Conservation (phyloP, 164 flowering plant species). For the Umbilicus rupestris region DNA sequence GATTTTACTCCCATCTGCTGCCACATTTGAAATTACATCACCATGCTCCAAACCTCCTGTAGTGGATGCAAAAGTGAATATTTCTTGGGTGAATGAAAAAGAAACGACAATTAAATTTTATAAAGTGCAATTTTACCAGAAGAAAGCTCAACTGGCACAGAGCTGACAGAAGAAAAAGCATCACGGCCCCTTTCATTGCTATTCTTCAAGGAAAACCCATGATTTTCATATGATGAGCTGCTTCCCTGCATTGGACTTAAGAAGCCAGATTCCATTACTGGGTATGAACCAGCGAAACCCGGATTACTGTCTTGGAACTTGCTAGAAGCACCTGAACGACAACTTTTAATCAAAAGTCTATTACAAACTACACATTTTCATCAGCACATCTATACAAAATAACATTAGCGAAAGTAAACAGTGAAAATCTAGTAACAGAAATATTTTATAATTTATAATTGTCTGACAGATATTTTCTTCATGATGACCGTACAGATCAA, state of each 20-base stretch:
- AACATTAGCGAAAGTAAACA: no score
- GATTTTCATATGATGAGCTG: conserved; percentile 28
- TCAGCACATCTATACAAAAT: neutral
- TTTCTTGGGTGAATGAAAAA: conserved; percentile 1
- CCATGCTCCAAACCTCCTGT: conserved; percentile 44
- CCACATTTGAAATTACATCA: conserved; percentile 27
- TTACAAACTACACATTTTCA: no score
- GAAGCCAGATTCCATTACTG: conserved; percentile 30
- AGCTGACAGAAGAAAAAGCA: conserved; percentile 16
- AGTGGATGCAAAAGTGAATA: conserved; percentile 11
- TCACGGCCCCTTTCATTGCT: conserved; percentile 27
- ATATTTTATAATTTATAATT: no score
- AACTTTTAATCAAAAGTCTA: neutral
- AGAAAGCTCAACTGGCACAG: conserved; percentile 16
- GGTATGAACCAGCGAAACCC: conserved; percentile 30
- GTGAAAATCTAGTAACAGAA: no score
- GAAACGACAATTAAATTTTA: neutral
- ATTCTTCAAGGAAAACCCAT: conserved; percentile 20
- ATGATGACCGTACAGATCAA: no score
- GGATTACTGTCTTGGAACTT: conserved; percentile 38
- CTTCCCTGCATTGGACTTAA: conserved; percentile 23
- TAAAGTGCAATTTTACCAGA: conserved; percentile 19
- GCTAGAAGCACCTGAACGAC: conserved; percentile 27
- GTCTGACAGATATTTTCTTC: neutral
- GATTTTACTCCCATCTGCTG: conserved; percentile 23